Base-by-base conservation (phyloP, 2,329 filamentous ascomycete genomes). In the Alternaria burnsii region DNA sequence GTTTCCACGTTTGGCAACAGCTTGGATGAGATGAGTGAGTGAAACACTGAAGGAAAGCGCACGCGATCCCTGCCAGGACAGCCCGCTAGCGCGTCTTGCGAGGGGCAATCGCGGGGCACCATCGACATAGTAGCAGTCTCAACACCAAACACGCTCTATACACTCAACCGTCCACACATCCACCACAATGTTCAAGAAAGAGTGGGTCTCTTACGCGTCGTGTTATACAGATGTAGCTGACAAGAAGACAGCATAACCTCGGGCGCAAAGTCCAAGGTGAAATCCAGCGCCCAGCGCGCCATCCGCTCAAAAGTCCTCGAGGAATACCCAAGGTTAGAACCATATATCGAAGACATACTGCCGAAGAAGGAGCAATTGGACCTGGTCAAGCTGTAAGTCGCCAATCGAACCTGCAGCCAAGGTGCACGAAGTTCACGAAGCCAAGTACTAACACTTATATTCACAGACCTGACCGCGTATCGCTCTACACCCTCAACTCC, bases 291-390 rank as follows among this genome's bases (percentile, higher is more conserved):
- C 58, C 94, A 97, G 83, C 92, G 95, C 75, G 87, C 84, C 66
- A 89, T 99, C 72, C 92, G 95, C 71, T 86, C 89, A 73, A 92
- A 92, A 74, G 87, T 98, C 68, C 84, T 95, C 66, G 86, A 92
- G 60, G 91, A 91, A 54, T 97, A 96, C 81, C 95, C 95, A 3
- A 87, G 92, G 52, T 90, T 98, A 52, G 88, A 89, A 69, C 91
- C 92, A 1, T 87, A 93, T 82, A 96, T 97, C 80, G 95, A 99
- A 79, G 92, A 96, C 78, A 89, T 98, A 72, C 85, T 99, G 68
- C 95, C 95, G 52, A 98, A 98, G 82, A 99, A 98, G 80, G 88
- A 91, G 60, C 92, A 95, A 65, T 84, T 98, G 55, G 91, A 94
- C 80, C 88, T 92, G 68, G 89, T 98, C 81, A 98, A 98, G 83